phyloP scores from a whole-genome alignment of 2,329 filamentous ascomycete species.

The Parasarocladium wereldwijsianum region DNA sequence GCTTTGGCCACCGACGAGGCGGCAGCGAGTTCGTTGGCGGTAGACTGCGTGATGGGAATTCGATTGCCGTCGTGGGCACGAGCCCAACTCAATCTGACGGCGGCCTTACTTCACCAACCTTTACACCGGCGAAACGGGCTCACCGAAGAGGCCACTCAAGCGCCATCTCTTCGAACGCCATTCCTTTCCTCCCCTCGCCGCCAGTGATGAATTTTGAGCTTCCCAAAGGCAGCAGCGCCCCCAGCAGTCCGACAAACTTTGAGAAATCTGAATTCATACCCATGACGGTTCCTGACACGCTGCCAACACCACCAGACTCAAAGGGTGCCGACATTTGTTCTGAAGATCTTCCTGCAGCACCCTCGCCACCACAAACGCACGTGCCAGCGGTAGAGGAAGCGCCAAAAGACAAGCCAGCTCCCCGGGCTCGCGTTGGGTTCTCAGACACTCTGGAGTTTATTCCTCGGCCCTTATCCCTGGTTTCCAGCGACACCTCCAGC shows the following conservation, averaged over 20 bases:
- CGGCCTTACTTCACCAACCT: conserved; percentile 40
- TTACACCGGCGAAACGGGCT: conserved; percentile 41
- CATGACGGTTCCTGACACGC: conserved; percentile 5
- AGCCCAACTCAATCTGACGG: conserved; percentile 53
- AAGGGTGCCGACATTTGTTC: conserved; percentile 4
- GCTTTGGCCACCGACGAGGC: conserved; percentile 65
- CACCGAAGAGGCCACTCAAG: conserved; percentile 61
- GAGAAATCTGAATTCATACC: conserved; percentile 2
- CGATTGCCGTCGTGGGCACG: conserved; percentile 48
- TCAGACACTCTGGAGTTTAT: conserved; percentile 76
- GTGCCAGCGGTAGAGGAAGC: not conserved
- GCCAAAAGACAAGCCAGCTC: conserved; percentile 15
- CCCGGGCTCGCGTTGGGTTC: conserved; percentile 61
- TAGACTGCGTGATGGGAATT: conserved; percentile 42
- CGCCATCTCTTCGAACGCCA: conserved; percentile 72
- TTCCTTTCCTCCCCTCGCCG: conserved; percentile 52
- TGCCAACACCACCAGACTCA: conserved; percentile 7
- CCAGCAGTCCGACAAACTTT: conserved; percentile 41
- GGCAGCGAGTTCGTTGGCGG: conserved; percentile 81
- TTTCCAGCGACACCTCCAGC: conserved; percentile 73
- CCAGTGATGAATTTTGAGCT: conserved; percentile 33
- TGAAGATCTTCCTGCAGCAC: not conserved
- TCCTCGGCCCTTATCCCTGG: conserved; percentile 65
- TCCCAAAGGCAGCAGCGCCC: conserved; percentile 46
- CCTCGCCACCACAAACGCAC: not conserved